Evolutionary conservation across 371 early-diverging fungal genomes (phyloP), one percentile per base, ranked within the genome.

Genomic region (Mucor mucedo): DNA sequence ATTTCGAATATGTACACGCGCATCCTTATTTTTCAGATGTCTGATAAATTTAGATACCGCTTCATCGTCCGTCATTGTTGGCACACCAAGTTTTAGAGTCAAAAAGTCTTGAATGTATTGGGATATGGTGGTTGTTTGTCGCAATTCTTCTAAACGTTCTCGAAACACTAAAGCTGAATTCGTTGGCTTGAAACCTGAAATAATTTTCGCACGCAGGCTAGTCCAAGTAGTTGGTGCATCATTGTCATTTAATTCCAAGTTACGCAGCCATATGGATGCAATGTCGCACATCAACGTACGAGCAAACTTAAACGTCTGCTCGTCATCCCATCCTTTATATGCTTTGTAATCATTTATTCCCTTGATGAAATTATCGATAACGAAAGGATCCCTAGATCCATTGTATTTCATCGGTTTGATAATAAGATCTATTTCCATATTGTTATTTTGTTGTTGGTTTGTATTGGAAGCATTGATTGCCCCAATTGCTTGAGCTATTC

Each of bases 321-420:
- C 10, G 5, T 16, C 16, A 5, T 4, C 10, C 16, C 16, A 48
- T 5, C 5, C 27, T 28, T 48, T 48, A 28, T 27, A 28, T 10
- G 5, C 48, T 48, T 16, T 27, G 28, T 54, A 54, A 27, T 54
- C 40, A 1, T 54, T n/a, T 27, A 54, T 40, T 2, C 40, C 38
- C 10, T 7, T 35, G 10, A 40, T 54, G 40, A 39, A 54, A 6
- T 35, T 5, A 16, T 54, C 55, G 40, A 54, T 54, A 9, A 40
- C 8, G 28, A 38, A 38, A 7, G 55, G 55, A 40, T 40, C 55
- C 11, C 55, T 38, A n/a, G 55, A 54, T 27, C 55, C 55, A 54
- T 40, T 38, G 40, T 40, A 54, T 27, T 54, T 54, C 1, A 6
- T 2, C 16, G 55, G 55, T 40, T 54, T 54, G 3, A 40, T 38